Base-by-base conservation (phyloP, 352 stramenopile species). In the Pythium sp. region DNA sequence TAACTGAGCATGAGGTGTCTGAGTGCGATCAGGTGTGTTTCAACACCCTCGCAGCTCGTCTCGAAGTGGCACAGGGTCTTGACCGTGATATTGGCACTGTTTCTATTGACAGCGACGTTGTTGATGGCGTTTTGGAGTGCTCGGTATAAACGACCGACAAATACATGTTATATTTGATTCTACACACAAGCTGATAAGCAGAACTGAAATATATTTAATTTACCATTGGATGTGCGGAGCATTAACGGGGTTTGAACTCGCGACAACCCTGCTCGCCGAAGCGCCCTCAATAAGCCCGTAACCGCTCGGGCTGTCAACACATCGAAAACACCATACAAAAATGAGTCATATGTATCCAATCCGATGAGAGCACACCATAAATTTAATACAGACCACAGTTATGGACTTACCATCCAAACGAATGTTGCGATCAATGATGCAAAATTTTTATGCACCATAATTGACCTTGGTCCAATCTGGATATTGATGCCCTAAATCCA, bases 211-310 rank as follows among this genome's bases (percentile, higher is more conserved):
- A 28, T 54, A 28, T 22, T 54, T 53, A 55, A 28, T n/a, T 55
- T 55, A 30, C 22, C 49, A 56, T 30, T 56, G 12, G 2, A 60
- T 60, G 24, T 60, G 55, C 55, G 55, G 55, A 46, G 55, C 26
- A 60, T 60, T 46, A 60, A 60, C 55, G 30, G 55, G 28, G n/a
- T 60, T 60, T 60, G 5, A 46, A 46, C 26, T 5, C 55, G 28
- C 15, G 55, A 60, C 18, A 46, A 60, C 28, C 30, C 30, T 60
- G 55, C 55, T 60, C 55, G 30, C 55, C 55, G 55, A 60, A 60
- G 54, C 30, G 8, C 54, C 26, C 54, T 59, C 54, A 59, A 59
- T 59, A 59, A 54, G 46, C 8, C 32, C 32, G 32, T 36, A 36
- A 36, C 32, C 32, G 32, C 32, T 36, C 32, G 32, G 32, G 5